Evolutionary conservation across 768 basidiomycete genomes (phyloP).

Genomic region (Russula earlei): DNA sequence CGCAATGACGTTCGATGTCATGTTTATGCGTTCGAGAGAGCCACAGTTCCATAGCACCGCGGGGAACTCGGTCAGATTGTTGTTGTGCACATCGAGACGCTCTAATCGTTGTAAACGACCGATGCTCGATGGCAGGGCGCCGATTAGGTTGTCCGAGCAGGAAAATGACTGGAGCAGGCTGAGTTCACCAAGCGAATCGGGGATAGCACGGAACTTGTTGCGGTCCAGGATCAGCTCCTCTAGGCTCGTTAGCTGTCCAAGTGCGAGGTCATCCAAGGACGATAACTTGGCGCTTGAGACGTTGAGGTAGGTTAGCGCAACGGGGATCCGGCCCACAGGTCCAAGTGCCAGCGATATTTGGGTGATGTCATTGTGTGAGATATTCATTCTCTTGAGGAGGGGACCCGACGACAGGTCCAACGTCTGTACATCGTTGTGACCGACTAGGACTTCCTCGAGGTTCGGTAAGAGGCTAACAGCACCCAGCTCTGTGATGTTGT

Average conservation of each 20-base stretch:
- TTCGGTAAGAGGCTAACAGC: conserved; percentile 59
- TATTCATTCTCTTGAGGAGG: conserved; percentile 54
- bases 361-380: conserved; percentile 85
- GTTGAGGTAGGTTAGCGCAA: conserved; percentile 67
- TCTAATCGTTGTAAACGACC: conserved; percentile 68
- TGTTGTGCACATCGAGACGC: conserved; percentile 81
- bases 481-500: conserved; percentile 68
- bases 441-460: conserved; percentile 59
- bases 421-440: conserved; percentile 75
- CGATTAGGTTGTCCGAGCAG: conserved; percentile 87
- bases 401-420: conserved; percentile 73
- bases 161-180: conserved; percentile 60
- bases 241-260: conserved; percentile 66
- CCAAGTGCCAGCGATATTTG: conserved; percentile 54
- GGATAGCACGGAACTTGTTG: conserved; percentile 78
- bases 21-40: conserved; percentile 63
- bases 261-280: conserved; percentile 62
- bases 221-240: conserved; percentile 67
- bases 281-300: conserved; percentile 85
- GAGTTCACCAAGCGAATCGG: conserved; percentile 74
- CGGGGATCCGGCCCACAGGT: conserved; percentile 36
- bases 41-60: conserved; percentile 76
- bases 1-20: conserved; percentile 78
- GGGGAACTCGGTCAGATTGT: conserved; percentile 73
- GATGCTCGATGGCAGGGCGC: conserved; percentile 63